Base-by-base conservation (phyloP, 176 grass and related monocot genomes). In the Zizania latifolia region DNA sequence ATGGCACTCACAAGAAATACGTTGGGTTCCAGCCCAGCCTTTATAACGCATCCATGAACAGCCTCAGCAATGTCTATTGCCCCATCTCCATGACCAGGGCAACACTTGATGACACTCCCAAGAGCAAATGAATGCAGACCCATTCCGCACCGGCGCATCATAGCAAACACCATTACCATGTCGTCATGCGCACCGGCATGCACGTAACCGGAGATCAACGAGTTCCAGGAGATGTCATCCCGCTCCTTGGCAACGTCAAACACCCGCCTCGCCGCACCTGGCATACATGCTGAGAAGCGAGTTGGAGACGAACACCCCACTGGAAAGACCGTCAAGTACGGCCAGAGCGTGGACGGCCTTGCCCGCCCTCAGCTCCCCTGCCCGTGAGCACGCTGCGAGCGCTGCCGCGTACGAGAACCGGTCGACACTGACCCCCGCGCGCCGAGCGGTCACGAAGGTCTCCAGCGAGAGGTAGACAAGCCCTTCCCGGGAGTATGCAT, bases 211-310 rank as follows among this genome's bases (percentile, higher is more conserved):
- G 92, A 91, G 16, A 89, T 16, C 60, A 95, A 62, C 2, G 92
- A 89, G 48, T 95, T 95, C 89, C 92, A 95, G 2, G 92, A 88
- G 66, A 89, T 62, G 8, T 82, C 86, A 27, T 92, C 89, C 7
- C 32, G 45, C 46, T 86, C 78, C 10, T 16, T 24, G 7, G 83
- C 60, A 4, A 16, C 39, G 13, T 86, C 82, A 68, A 92, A 95
- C 29, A 79, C 77, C 9, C 55, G 33, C 57, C 43, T 76, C 7
- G 19, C 89, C 48, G 59, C 92, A 92, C 68, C 69, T 76, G 15
- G 86, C 67, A 34, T 92, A 96, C 85, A 96, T 89, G 73, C 87
- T 84, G 32, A 92, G 19, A 8, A 90, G 77, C 3, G 80, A 96
- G 78, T 92, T 89, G 29, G 81, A 76, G 40, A 96, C 32, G 57